A percentile compares a stretch with the other conserved stretches of the same genome.
phyloP scores from a whole-genome alignment of 2,329 filamentous ascomycete genomes.

The Corynespora cassiicola region DNA sequence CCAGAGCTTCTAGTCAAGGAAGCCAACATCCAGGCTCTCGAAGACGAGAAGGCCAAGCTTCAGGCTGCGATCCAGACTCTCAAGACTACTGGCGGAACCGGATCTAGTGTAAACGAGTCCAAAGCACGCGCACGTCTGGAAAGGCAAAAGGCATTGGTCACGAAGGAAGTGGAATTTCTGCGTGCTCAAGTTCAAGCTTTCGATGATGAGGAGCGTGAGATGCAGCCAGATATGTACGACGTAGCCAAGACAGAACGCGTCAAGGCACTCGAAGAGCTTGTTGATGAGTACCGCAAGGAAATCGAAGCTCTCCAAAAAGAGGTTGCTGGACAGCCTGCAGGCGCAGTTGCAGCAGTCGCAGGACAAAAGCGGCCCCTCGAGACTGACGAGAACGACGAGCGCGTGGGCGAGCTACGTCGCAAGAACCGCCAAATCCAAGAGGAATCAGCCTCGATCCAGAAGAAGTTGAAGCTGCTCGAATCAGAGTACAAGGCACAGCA shows the following conservation, averaged over 20 bases:
- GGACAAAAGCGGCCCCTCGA: slow-evolving; percentile 71
- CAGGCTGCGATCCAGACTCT: slow-evolving; percentile 74
- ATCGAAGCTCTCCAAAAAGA: slow-evolving; percentile 76
- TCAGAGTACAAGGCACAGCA: slow-evolving; percentile 76
- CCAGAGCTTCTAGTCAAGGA: slow-evolving; percentile 81
- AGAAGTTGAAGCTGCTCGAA: slow-evolving; percentile 72
- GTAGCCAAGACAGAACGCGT: slow-evolving; percentile 76
- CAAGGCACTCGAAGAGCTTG: slow-evolving; percentile 80
- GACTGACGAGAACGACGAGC: slow-evolving; percentile 66
- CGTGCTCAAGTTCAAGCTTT: slow-evolving; percentile 88
- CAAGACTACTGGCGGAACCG: slow-evolving; percentile 53
- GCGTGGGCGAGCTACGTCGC: slow-evolving; percentile 81
- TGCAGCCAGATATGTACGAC: slow-evolving; percentile 81
- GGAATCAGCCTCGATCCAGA: slow-evolving; percentile 73
- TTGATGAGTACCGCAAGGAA: slow-evolving; percentile 86
- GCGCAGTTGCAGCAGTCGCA: slow-evolving; percentile 48
- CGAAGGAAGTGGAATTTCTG: slow-evolving; percentile 93
- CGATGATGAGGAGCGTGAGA: slow-evolving; percentile 85
- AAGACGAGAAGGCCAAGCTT: slow-evolving; percentile 72
- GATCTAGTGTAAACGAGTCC: slow-evolving; percentile 59
- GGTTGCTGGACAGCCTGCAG: slow-evolving; percentile 64
- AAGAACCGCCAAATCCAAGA: slow-evolving; percentile 89
- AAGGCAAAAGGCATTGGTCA: slow-evolving; percentile 80
- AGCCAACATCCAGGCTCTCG: slow-evolving; percentile 72
- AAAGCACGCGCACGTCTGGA: slow-evolving; percentile 79